Evolutionary conservation across 108 stramenopile species (phyloP), one percentile per base, ranked within the genome.

Genomic region (Nitzschia putrida): DNA sequence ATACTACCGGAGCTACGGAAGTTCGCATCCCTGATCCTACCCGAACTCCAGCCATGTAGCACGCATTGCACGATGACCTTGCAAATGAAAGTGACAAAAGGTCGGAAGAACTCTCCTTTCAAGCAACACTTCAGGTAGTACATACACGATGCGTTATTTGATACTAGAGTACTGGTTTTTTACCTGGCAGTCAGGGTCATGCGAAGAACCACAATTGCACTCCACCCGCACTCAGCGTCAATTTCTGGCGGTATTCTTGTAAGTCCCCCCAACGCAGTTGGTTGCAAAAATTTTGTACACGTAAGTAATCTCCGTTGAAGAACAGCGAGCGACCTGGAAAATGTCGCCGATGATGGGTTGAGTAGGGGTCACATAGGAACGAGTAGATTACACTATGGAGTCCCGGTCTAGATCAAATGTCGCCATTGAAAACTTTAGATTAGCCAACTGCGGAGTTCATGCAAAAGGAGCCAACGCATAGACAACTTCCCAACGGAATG

Each of bases 291-390:
- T 40, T 59, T 59, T 59, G n/a, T 21, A 12, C 58, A 12, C 38
- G 24, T 59, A 59, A 40, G 39, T 59, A 39, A 59, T 40, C 38
- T 37, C 58, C 58, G 58, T 59, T 59, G 39, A 14, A 37, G n/a
- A 59, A 59, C 14, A 49, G 47, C 47, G 6, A 49, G 47, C 47
- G 29, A 34, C 29, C 29, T 34, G 29, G 29, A 34, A 34, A 34
- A 49, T 49, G 47, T 49, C 47, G 29, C 47, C 18, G 18, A 18
- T 49, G n/a, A 18, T 49, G 47, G n/a, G 47, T 2, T 18, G 2
- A 49, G 3, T 18, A 49, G n/a, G 14, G 47, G 47, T 49, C 47
- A 49, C 47, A 49, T 49, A 49, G 47, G 18, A 49, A 49, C 47
- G 47, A 18, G 29, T 49, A 3, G 47, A 49, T 49, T 49, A 3